Base-by-base conservation (phyloP, 139 green algal genomes). In the Coelastrella sp. region DNA sequence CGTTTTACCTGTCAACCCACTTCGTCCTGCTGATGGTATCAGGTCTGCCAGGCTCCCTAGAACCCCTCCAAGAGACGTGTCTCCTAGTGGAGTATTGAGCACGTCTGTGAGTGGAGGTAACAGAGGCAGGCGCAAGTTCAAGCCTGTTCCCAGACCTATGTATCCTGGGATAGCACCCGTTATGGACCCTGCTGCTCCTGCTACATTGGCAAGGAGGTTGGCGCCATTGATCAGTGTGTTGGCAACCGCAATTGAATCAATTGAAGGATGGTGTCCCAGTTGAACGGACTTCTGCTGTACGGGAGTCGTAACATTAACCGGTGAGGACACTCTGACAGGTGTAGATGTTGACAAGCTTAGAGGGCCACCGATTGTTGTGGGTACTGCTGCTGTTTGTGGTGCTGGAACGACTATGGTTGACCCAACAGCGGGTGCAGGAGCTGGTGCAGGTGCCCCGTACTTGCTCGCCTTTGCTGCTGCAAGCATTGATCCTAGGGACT, bases 261-360 rank as follows among this genome's bases (percentile, higher is more conserved):
- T 11, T 9, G 27, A 56, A 5, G 8, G 15, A 22, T 57, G 27
- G 6, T 14, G 12, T 12, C 11, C 78, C 8, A 27, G 6, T 14
- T 83, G 78, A 19, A 83, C 27, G 49, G n/a, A 61, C 78, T 83
- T 83, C 27, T 83, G 78, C 10, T 83, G n/a, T 1, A 83, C 78
- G 15, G 78, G 78, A 8, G 78, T 65, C 0, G 78, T 63, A 7
- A 83, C 78, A 27, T 65, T 83, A 14, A 83, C 60, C n/a, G 78
- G 78, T 25, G 27, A 63, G 78, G 27, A 20, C 4, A 83, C 14
- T 10, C 7, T 83, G 8, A 83, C 78, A 7, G 78, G 78, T 12
- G 78, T 83, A 22, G 20, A 20, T 7, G 78, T 83, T 25, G 20
- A 61, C 12, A 83, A 27, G 27, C 35, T 60, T 15, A 83, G n/a